A percentile compares a stretch with the other conserved stretches of the same genome.
Conservation (phyloP, 1,284 basidiomycete genomes). For the Lentinus polychrous region DNA sequence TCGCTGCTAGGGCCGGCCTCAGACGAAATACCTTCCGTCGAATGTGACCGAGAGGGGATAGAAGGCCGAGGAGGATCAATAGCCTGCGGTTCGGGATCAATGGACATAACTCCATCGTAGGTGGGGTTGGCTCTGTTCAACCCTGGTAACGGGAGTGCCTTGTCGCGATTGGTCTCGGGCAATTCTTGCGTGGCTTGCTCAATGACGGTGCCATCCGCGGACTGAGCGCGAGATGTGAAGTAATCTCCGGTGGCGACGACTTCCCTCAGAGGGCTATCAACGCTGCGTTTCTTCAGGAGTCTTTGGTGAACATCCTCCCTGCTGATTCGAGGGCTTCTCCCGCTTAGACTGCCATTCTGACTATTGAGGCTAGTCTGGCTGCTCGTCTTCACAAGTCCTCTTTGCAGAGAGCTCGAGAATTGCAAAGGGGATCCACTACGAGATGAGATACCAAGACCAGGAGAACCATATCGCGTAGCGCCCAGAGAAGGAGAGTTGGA, state of each 20-base stretch:
- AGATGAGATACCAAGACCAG: constrained; percentile 13
- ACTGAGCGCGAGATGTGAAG: neutral
- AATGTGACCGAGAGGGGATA: constrained; percentile 20
- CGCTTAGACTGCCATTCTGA: constrained; percentile 15
- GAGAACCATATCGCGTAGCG: constrained; percentile 9
- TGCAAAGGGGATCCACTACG: constrained; percentile 13
- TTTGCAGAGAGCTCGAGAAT: neutral
- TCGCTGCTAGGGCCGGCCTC: constrained; percentile 7
- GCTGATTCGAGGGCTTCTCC: constrained; percentile 37
- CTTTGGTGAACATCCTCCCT: constrained; percentile 47
- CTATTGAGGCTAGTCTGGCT: constrained; percentile 18
- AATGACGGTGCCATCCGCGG: neutral
- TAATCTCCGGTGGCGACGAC: constrained; percentile 1
- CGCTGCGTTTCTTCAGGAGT: constrained; percentile 37
- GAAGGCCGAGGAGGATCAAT: constrained; percentile 28
- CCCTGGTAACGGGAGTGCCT: constrained; percentile 13
- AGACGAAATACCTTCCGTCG: constrained; percentile 16
- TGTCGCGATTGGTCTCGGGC: neutral
- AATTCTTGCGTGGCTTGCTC: neutral
- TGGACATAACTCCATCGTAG: constrained; percentile 28
- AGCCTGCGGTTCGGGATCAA: constrained; percentile 27
- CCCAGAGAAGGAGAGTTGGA: constrained; percentile 8
- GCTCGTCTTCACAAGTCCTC: constrained; percentile 7
- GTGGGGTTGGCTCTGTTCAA: constrained; percentile 21
- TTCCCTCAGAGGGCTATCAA: constrained; percentile 29